These are phyloP conservation scores for Ceratobasidium sp. DNA, from an alignment of 1,284 basidiomycete species.

Conservation along the genomic window DNA sequence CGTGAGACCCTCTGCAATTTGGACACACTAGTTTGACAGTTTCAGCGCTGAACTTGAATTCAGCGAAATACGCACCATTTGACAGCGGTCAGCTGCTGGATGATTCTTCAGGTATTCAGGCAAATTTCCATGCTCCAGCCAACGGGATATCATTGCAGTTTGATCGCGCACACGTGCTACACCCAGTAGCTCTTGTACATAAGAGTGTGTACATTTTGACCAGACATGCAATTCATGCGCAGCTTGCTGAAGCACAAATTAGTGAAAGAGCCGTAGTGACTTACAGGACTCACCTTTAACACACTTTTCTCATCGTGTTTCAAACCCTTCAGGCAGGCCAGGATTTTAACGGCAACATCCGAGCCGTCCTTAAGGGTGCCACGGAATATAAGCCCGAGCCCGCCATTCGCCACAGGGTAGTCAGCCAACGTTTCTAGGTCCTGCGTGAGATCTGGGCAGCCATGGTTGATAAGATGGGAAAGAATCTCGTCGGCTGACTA, in stretches of 20 bases:
- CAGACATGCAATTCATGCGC: constrained; percentile 8
- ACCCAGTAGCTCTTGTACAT: neutral
- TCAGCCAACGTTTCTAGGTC: neutral
- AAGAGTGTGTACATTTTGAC: constrained; percentile 8
- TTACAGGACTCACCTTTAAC: neutral
- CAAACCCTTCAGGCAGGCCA: neutral
- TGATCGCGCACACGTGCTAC: neutral
- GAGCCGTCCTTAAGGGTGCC: neutral
- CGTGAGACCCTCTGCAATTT: neutral
- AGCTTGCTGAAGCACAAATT: neutral
- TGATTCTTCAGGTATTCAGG: neutral
- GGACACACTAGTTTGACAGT: neutral
- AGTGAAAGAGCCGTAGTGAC: neutral
- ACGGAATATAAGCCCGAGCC: neutral
- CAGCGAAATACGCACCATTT: neutral
- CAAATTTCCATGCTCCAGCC: neutral
- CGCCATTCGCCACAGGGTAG: neutral
- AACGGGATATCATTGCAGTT: neutral
- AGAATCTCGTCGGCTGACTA: neutral
- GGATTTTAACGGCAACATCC: neutral
- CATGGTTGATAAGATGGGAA: neutral
- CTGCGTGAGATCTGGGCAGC: neutral
- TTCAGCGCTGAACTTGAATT: neutral
- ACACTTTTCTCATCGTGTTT: neutral
- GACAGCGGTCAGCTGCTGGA: neutral